Percentiles rank a stretch among this genome's conserved stretches.
phyloP scores from a whole-genome alignment of 768 basidiomycete species.

The Fibroporia radiculosa region DNA sequence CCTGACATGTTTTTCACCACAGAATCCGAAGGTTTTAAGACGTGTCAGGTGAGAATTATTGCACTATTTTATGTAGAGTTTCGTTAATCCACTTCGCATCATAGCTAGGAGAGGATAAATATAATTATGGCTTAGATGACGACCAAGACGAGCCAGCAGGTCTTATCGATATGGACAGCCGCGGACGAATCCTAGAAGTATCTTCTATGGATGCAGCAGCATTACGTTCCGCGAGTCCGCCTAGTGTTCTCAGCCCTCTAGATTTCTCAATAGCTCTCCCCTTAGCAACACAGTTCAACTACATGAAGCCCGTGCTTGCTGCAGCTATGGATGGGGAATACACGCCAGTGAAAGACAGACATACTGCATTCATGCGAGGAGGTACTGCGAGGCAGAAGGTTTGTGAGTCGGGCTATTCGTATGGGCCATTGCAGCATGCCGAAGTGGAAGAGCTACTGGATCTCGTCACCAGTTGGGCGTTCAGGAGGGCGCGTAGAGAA shows the following conservation, averaged over 20 bases:
- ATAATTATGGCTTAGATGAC: conserved; percentile 30
- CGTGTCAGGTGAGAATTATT: conserved; percentile 41
- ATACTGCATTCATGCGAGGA: conserved; percentile 52
- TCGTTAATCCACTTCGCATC: not conserved
- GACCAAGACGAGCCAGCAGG: conserved; percentile 21
- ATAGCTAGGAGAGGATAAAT: conserved; percentile 52
- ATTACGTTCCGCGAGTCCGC: conserved; percentile 33
- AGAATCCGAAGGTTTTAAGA: conserved; percentile 52
- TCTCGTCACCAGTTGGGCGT: conserved; percentile 24
- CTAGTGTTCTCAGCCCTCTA: conserved; percentile 34
- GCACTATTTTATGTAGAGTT: not conserved
- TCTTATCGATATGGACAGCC: not conserved
- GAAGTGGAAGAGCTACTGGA: conserved; percentile 32
- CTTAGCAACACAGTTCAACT: conserved; percentile 54
- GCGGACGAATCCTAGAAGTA: not conserved
- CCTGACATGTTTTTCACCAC: conserved; percentile 51
- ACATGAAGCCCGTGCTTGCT: conserved; percentile 53
- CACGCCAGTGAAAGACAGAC: conserved; percentile 39
- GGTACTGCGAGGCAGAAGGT: conserved; percentile 39
- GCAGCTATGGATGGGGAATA: conserved; percentile 54
- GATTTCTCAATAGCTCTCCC: conserved; percentile 43
- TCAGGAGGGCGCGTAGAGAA: conserved; percentile 15
- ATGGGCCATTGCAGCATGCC: conserved; percentile 29
- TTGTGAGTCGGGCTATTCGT: conserved; percentile 23
- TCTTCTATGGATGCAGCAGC: conserved; percentile 14